Evolutionary conservation across 108 stramenopile species (phyloP).

Genomic region (Fragilaria radians): DNA sequence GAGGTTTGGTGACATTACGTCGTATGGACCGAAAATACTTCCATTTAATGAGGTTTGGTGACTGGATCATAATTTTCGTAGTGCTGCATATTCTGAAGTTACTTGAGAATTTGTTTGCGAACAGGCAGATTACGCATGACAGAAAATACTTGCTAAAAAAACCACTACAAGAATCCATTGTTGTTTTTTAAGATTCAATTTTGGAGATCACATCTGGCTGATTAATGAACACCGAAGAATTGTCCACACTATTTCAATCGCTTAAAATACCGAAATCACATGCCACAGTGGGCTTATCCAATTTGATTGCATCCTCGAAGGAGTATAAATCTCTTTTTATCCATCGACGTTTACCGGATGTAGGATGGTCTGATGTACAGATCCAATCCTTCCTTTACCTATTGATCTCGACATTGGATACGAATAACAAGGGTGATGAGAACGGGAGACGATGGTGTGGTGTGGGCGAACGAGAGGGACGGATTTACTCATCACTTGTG

Average conservation of each 20-base stretch:
- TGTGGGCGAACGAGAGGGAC: slow-evolving; percentile 98
- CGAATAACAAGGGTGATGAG: slow-evolving; percentile 58
- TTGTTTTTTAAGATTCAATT: too few species aligned
- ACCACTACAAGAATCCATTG: too few species aligned
- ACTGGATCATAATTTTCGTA: too few species aligned
- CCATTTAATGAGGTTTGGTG: too few species aligned
- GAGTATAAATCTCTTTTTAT: slow-evolving; percentile 60
- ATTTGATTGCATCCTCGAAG: slow-evolving; percentile 55
- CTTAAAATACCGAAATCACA: slow-evolving; percentile 71
- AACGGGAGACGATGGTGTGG: slow-evolving; percentile 74
- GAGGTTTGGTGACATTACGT: too few species aligned
- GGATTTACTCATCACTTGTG: slow-evolving; percentile 90
- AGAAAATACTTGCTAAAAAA: too few species aligned
- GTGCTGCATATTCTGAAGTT: too few species aligned
- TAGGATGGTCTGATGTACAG: slow-evolving; percentile 80
- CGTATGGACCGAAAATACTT: too few species aligned
- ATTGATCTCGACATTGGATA: slow-evolving; percentile 75
- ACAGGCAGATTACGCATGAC: too few species aligned
- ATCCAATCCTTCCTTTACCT: slow-evolving; percentile 72
- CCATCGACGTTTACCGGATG: slow-evolving; percentile 66
- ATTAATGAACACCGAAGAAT: slow-evolving; percentile 39
- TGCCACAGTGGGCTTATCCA: slow-evolving; percentile 68
- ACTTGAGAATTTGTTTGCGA: too few species aligned
- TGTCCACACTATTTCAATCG: slow-evolving; percentile 37
- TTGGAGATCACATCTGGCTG: too few species aligned